phyloP scores from a whole-genome alignment of 805 yeast genomes.

The Candida easanensis region DNA sequence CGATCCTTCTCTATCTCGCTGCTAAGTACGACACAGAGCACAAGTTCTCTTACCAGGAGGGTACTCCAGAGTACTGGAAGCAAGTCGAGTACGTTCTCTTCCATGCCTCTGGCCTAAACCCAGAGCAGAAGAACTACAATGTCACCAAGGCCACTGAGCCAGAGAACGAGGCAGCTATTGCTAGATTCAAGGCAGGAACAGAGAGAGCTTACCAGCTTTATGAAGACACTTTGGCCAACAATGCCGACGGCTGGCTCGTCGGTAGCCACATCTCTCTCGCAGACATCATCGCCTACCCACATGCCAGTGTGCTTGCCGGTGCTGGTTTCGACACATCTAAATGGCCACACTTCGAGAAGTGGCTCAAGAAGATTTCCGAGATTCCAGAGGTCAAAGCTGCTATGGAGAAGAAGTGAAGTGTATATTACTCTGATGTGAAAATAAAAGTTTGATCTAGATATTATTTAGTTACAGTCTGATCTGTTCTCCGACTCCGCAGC shows the following conservation, averaged over 20 bases:
- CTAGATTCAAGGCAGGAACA: slow-evolving; percentile 44
- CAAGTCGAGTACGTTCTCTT: slow-evolving; percentile 51
- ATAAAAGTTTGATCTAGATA: no score
- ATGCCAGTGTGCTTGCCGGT: slow-evolving; percentile 16
- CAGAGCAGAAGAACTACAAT: slow-evolving; percentile 58
- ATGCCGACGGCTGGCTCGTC: slow-evolving; percentile 48
- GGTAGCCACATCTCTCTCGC: slow-evolving; percentile 59
- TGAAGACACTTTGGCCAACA: slow-evolving; percentile 45
- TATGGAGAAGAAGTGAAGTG: slow-evolving; percentile 8
- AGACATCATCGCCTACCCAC: slow-evolving; percentile 47
- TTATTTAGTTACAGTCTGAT: no score
- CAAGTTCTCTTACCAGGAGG: slow-evolving; percentile 35
- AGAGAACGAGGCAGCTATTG: slow-evolving; percentile 39
- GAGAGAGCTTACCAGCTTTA: slow-evolving; percentile 48
- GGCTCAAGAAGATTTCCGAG: slow-evolving; percentile 13
- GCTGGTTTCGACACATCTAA: slow-evolving; percentile 8
- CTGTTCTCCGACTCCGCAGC: no score
- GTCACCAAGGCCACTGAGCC: slow-evolving; percentile 39
- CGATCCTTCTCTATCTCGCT: slow-evolving; percentile 55
- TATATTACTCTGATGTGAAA: no score
- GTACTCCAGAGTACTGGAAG: slow-evolving; percentile 45
- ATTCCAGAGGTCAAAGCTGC: slow-evolving; percentile 15
- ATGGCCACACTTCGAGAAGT: slow-evolving; percentile 17
- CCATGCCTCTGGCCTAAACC: slow-evolving; percentile 58
- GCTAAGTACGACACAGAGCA: slow-evolving; percentile 55